Conservation (phyloP, 179 eudicot genomes). For the Beta corolliflora region DNA sequence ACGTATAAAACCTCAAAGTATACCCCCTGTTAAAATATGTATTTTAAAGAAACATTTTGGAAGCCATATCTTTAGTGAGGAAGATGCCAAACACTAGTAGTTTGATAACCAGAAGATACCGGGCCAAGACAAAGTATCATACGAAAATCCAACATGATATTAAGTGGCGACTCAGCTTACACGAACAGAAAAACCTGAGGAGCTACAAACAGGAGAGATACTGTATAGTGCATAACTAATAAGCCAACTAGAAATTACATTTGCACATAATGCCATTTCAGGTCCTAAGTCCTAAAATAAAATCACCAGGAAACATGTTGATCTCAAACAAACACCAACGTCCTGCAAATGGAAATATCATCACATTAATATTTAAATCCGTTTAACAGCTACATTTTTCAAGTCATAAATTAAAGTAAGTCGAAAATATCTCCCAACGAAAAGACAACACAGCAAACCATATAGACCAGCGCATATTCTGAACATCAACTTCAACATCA, state of each 20-base stretch:
- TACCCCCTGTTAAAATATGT: too few relatives aligned
- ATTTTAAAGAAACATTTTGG: too few relatives aligned
- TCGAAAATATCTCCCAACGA: too few relatives aligned
- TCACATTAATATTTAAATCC: neutral
- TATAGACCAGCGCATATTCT: too few relatives aligned
- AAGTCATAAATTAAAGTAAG: too few relatives aligned
- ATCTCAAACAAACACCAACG: neutral
- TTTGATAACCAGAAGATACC: neutral
- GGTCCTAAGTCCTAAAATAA: too few relatives aligned
- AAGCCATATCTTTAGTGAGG: too few relatives aligned
- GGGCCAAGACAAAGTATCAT: neutral
- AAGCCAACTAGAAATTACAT: neutral
- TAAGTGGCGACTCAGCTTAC: neutral
- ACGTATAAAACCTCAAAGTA: too few relatives aligned
- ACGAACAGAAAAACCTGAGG: neutral
- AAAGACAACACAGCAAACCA: too few relatives aligned
- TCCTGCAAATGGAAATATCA: constrained; percentile 16
- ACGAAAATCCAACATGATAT: neutral
- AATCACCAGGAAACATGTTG: too few relatives aligned
- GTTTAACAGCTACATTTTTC: too few relatives aligned
- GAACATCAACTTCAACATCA: too few relatives aligned
- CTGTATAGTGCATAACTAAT: neutral
- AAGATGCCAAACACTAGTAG: neutral
- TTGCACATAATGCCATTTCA: neutral
- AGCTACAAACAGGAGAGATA: constrained; percentile 5